These are phyloP conservation scores for Cyclotella distinguenda DNA, from an alignment of 108 stramenopile species.

Conservation along the genomic window DNA sequence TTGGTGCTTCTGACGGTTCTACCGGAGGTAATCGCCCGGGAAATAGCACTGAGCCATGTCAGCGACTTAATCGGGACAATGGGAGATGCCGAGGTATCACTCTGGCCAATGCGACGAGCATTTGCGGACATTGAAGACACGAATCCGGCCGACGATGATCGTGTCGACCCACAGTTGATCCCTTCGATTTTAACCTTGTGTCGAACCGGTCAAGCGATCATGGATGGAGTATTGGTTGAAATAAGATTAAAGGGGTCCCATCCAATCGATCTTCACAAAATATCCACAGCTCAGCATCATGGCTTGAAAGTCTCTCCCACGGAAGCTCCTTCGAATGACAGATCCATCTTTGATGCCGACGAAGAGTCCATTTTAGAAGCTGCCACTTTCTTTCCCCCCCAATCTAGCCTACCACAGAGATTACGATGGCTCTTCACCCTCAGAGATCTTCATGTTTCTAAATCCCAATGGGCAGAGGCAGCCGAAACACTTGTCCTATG, in stretches of 20 bases:
- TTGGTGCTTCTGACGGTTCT: conserved; percentile 66
- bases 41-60: conserved; percentile 75
- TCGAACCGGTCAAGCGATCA: conserved; percentile 77
- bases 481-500: conserved; percentile 79
- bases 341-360: conserved; percentile 78
- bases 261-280: conserved; percentile 23
- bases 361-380: conserved; percentile 88
- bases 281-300: conserved; percentile 14
- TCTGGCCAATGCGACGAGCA: conserved; percentile 85
- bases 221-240: conserved; percentile 86
- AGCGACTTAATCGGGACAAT: conserved; percentile 52
- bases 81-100: conserved; percentile 60
- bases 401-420: conserved; percentile 69
- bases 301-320: neutral
- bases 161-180: conserved; percentile 78
- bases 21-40: conserved; percentile 81
- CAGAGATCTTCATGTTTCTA: conserved; percentile 66
- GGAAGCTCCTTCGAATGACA: conserved; percentile 4
- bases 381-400: conserved; percentile 73
- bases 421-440: conserved; percentile 77
- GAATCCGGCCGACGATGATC: conserved; percentile 79
- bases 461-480: conserved; percentile 82
- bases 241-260: conserved; percentile 55
- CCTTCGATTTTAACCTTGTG: conserved; percentile 67
- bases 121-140: conserved; percentile 85